phyloP scores from a whole-genome alignment of 257 asterid genomes.

The Ilex aquifolium region DNA sequence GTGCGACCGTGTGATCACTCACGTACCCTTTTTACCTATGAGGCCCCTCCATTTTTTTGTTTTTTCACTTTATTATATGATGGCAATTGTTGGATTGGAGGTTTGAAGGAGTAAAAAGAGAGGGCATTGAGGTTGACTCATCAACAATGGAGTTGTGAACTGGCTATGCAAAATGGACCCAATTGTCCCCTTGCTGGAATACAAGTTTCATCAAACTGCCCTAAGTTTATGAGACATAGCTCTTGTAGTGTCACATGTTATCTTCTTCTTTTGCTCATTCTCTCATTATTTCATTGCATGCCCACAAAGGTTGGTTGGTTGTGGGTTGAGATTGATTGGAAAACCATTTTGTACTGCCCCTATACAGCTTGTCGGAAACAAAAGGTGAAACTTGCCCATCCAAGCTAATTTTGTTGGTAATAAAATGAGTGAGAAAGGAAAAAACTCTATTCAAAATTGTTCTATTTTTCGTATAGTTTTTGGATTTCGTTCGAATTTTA shows the following conservation, averaged over 20 bases:
- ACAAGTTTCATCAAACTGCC: constrained; percentile 46
- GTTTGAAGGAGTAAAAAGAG: constrained; percentile 33
- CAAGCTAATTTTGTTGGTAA: background rate
- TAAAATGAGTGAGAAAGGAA: background rate
- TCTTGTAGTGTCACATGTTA: constrained; percentile 32
- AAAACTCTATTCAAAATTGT: background rate
- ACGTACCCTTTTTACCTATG: constrained; percentile 12
- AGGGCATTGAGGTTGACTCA: constrained; percentile 70
- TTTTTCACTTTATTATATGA: constrained; percentile 31
- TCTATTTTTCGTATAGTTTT: too few species aligned
- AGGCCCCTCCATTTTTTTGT: constrained; percentile 5
- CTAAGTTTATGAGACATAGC: constrained; percentile 28
- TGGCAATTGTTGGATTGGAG: constrained; percentile 56
- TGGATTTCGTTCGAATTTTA: background rate
- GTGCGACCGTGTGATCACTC: constrained; percentile 51
- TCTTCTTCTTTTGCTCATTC: constrained; percentile 5
- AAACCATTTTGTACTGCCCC: background rate
- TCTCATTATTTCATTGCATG: constrained; percentile 4
- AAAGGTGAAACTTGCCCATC: background rate
- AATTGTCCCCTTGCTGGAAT: constrained; percentile 50
- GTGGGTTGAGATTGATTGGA: background rate
- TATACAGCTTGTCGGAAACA: background rate
- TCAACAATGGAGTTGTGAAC: constrained; percentile 49
- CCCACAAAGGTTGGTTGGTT: constrained; percentile 6
- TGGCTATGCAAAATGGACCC: constrained; percentile 56